Percentiles rank a stretch among this genome's conserved stretches.
Conservation (phyloP, 1,139 yeast species). For the Candida buenavistaensis region DNA sequence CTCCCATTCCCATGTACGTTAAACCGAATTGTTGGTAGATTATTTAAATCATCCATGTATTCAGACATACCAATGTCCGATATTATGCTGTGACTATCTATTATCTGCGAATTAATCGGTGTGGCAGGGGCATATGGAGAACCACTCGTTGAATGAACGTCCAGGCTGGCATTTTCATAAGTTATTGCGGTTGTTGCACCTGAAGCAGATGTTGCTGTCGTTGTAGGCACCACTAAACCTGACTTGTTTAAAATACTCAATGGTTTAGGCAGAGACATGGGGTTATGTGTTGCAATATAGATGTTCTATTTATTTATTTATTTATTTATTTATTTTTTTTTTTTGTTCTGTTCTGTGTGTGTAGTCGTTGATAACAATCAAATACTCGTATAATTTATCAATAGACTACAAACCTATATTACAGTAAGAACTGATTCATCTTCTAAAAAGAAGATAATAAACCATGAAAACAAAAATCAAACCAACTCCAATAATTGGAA, state of each 20-base stretch:
- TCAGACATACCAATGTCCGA: constrained; percentile 10
- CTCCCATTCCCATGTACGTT: constrained; percentile 2
- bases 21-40: constrained; percentile 3
- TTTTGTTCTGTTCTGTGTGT: too few species aligned
- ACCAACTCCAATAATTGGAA: constrained; percentile 76
- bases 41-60: constrained; percentile 8
- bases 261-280: constrained; percentile 6
- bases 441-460: constrained; percentile 52
- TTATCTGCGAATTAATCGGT: constrained; percentile 1
- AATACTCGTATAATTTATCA: too few species aligned
- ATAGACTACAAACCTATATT: too few species aligned
- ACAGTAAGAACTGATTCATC: too few species aligned
- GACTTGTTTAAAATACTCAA: constrained; percentile 7
- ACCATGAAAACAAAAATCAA: constrained; percentile 73
- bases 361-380: too few species aligned
- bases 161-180: constrained; percentile 13
- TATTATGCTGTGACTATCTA: constrained; percentile 8
- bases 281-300: too few species aligned
- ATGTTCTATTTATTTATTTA: background rate
- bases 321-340: constrained; percentile 1
- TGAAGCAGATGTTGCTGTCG: constrained; percentile 5
- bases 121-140: constrained; percentile 9
- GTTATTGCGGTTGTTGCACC: constrained; percentile 13
- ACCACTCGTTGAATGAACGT: constrained; percentile 9
- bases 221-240: constrained; percentile 4